Conservation (phyloP, 768 basidiomycete genomes). For the Lentinula detonsa region DNA sequence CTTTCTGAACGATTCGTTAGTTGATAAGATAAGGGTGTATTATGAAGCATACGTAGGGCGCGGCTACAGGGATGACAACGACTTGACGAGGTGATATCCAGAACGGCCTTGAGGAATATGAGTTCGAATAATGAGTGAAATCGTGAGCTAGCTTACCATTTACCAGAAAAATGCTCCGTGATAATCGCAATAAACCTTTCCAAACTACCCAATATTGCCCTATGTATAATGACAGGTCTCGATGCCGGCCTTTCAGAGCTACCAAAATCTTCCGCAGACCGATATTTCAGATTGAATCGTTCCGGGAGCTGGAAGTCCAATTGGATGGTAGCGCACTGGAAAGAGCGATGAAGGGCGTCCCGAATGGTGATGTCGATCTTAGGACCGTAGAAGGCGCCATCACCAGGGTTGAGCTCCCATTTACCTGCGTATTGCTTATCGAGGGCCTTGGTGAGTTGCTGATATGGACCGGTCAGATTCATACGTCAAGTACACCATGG, state of each 20-base stretch:
- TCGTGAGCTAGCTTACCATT: slow-evolving; percentile 60
- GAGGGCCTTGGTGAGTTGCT: slow-evolving; percentile 83
- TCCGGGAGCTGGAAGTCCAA: slow-evolving; percentile 98
- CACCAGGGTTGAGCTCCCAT: slow-evolving; percentile 92
- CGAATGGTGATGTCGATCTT: slow-evolving; percentile 97
- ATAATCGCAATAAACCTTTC: slow-evolving; percentile 97
- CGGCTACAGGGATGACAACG: slow-evolving; percentile 89
- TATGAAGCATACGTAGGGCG: slow-evolving; percentile 64
- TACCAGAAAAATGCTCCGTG: slow-evolving; percentile 95
- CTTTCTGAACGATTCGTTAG: slow-evolving; percentile 49
- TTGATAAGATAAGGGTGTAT: slow-evolving; percentile 6
- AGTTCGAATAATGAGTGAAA: background rate
- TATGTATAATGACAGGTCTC: slow-evolving; percentile 96
- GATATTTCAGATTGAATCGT: slow-evolving; percentile 92
- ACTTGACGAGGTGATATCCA: slow-evolving; percentile 98
- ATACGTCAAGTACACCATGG: background rate
- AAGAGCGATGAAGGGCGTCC: slow-evolving; percentile 87
- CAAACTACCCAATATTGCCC: slow-evolving; percentile 89
- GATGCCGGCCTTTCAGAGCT: slow-evolving; percentile 48
- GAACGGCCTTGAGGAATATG: slow-evolving; percentile 67
- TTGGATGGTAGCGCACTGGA: slow-evolving; percentile 98
- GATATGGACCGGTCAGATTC: slow-evolving; percentile 6
- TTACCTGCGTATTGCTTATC: slow-evolving; percentile 82
- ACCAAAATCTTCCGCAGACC: slow-evolving; percentile 67
- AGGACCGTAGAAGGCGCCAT: slow-evolving; percentile 99